Base-by-base conservation (phyloP, 495 filamentous ascomycete species). In the Podospora conica region DNA sequence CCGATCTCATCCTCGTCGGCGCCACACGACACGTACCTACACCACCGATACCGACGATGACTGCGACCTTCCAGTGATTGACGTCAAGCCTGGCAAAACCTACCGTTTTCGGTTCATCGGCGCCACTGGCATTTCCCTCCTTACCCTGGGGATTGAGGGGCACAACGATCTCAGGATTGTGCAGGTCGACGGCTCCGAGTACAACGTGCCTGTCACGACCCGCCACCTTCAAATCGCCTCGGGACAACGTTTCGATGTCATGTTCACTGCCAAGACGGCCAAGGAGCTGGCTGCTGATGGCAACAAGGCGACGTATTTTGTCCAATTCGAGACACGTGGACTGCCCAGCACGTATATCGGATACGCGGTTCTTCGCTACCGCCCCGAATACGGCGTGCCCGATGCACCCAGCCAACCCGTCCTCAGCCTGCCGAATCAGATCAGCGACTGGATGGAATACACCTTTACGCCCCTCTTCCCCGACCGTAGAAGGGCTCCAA, bases 51-150 rank as follows among this genome's bases (percentile, higher is more conserved):
- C 63, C 20, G 54, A 40, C 65, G 77, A 73, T 3, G 76, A 75
- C 27, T 84, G 82, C 66, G 74, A 72, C 61, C 75, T 83, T 11
- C 76, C 76, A 9, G 76, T 83, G 7, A 81, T 88, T 65, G 77
- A 82, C 40, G 79, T 88, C 23, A 76, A 87, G 23, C 81, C 85
- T 0, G 80, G 76, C 29, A 86, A 82, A 69, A 83, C 83, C 1
- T 89, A 89, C 65, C 80, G 83, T 10, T 72, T 87, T 61, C 78
- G 85, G 54, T 80, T 84, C 70, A 81, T 88, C 59, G 83, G 85
- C 0, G 78, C 70, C 7, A 83, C 81, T 1, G 82, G 83, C 3
- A 73, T 88, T 23, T 83, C 83, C 0, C 79, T 83, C 62, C 66
- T 83, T 3, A 74, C 75, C 1, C 70, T 84, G 56, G 85, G 72